These are phyloP conservation scores for Fomitopsis palustris DNA, from an alignment of 1,284 basidiomycete species.

Conservation along the genomic window DNA sequence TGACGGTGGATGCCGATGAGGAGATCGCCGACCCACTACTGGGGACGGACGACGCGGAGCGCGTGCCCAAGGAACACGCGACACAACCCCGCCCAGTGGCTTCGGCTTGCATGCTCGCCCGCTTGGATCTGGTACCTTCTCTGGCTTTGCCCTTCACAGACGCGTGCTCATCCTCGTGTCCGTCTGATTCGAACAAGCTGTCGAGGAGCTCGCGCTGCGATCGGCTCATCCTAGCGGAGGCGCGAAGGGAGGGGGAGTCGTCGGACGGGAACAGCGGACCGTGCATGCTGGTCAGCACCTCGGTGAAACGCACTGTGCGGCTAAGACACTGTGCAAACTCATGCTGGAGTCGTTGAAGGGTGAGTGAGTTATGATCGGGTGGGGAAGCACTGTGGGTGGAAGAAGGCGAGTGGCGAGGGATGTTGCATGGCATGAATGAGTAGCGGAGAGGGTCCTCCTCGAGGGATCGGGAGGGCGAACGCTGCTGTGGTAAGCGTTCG, in stretches of 20 bases:
- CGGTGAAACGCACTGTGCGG: constrained; percentile 46
- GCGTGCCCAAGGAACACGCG: constrained; percentile 14
- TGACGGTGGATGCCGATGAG: constrained; percentile 25
- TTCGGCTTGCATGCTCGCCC: constrained; percentile 14
- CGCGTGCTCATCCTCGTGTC: constrained; percentile 35
- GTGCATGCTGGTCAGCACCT: constrained; percentile 56
- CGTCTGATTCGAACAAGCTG: constrained; percentile 41
- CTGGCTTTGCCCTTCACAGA: constrained; percentile 32
- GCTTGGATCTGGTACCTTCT: constrained; percentile 8
- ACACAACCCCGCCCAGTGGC: constrained; percentile 6
- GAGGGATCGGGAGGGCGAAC: constrained; percentile 11
- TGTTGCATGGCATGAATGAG: constrained; percentile 21
- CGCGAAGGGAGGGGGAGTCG: constrained; percentile 25
- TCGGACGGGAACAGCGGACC: constrained; percentile 54
- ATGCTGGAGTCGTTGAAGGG: constrained; percentile 18
- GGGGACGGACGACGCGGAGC: constrained; percentile 7
- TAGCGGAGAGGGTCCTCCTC: constrained; percentile 20
- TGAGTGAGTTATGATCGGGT: constrained; percentile 17
- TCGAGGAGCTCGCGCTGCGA: constrained; percentile 42
- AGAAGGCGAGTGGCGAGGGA: constrained; percentile 14
- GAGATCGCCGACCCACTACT: constrained; percentile 29
- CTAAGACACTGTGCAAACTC: constrained; percentile 21
- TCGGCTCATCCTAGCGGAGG: constrained; percentile 26
- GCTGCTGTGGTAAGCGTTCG: constrained; percentile 15
- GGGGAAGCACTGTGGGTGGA: constrained; percentile 15